Base-by-base conservation (phyloP, 1,284 basidiomycete genomes). In the Trametes polyzona region DNA sequence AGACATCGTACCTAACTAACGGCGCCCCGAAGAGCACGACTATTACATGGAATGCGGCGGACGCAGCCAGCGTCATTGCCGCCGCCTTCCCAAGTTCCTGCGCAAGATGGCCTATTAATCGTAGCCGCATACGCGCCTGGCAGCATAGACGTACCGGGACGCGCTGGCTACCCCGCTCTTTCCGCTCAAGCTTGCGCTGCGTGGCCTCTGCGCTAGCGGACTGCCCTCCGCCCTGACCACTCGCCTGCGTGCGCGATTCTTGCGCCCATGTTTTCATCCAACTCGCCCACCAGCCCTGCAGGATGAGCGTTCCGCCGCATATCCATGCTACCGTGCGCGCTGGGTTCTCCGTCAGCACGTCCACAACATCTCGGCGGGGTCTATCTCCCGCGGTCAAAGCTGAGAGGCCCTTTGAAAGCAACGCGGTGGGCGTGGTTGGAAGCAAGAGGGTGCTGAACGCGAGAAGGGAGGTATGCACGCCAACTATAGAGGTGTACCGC, bases 21-120 rank as follows among this genome's bases (percentile, higher is more conserved):
- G 92, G 90, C 5, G 93, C 93, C 1, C 94, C 94, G 59, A 96
- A 88, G 11, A 92, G 68, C 9, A 91, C 73, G 1, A 90, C 61
- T 2, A 86, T 41, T 39, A 72, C 61, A 58, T 87, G 78, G 17
- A 84, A 71, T 4, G 76, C 63, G 11, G 83, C 33, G 1, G 89
- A 78, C 1, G 75, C 73, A 7, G 74, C 72, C 1, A 84, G 44
- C 0, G 91, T 90, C 29, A 83, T 76, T 7, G 78, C 47, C 55
- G 76, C 76, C 0, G 92, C 86, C 36, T 80, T 75, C 37, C 67
- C 70, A 19, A 84, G 62, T 27, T 70, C 74, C 84, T 86, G 57
- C 24, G 60, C 52, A 27, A 51, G 49, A 36, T 49, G 46, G 47
- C 30, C 26, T n/a, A n/a, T n/a, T n/a, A n/a, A n/a, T n/a, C n/a